Percentiles rank a stretch among this genome's conserved stretches.
These are phyloP conservation scores for Xylaria sp. DNA, from an alignment of 2,329 filamentous ascomycete genomes.

Conservation along the genomic window DNA sequence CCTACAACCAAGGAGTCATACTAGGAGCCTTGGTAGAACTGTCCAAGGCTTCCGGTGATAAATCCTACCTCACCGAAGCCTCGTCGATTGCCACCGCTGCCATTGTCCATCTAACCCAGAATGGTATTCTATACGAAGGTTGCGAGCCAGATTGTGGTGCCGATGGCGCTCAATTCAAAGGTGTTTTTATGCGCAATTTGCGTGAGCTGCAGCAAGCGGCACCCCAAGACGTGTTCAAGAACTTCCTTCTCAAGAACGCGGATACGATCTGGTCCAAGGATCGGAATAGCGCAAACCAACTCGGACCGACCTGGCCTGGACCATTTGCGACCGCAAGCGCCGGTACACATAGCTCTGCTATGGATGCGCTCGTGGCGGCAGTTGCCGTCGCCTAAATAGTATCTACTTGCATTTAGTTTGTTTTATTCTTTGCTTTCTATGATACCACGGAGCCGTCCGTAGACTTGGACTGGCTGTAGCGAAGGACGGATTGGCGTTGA, in stretches of 20 bases:
- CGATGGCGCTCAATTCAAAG: slow-evolving; percentile 71
- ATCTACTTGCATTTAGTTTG: neutral
- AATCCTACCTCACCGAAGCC: slow-evolving; percentile 50
- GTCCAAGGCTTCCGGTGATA: slow-evolving; percentile 49
- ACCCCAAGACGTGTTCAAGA: slow-evolving; percentile 51
- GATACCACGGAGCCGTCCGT: slow-evolving; percentile 20
- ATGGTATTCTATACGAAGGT: slow-evolving; percentile 58
- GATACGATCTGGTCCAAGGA: slow-evolving; percentile 44
- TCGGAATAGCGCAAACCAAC: slow-evolving; percentile 38
- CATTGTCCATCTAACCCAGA: slow-evolving; percentile 49
- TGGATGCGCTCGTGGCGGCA: slow-evolving; percentile 40
- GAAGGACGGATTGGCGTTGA: slow-evolving; percentile 11
- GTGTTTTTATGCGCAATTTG: slow-evolving; percentile 70
- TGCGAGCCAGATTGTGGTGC: slow-evolving; percentile 59
- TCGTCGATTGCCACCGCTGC: slow-evolving; percentile 56
- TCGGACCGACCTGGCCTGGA: slow-evolving; percentile 41
- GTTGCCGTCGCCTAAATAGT: slow-evolving; percentile 36
- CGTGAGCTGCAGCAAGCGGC: slow-evolving; percentile 57
- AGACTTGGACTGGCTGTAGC: neutral
- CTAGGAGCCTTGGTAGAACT: slow-evolving; percentile 60
- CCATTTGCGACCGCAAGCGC: slow-evolving; percentile 38
- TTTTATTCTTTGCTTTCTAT: slow-evolving; percentile 8
- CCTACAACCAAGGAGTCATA: slow-evolving; percentile 64
- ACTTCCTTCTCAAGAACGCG: slow-evolving; percentile 45
- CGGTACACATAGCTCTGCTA: slow-evolving; percentile 40